Base-by-base conservation (phyloP, 805 yeast species). In the Candida sonorensis region DNA sequence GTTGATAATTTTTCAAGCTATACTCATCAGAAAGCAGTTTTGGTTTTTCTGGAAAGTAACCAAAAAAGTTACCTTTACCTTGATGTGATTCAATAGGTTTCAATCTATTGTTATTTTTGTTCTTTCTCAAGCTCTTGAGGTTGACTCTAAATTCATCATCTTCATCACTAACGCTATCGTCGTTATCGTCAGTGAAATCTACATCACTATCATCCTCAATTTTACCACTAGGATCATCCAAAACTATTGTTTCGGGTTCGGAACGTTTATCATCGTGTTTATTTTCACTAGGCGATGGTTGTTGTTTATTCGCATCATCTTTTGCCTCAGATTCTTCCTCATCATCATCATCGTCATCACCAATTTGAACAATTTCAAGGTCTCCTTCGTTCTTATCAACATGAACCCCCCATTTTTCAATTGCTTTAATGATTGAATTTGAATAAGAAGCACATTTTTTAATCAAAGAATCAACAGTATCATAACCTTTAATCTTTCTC, bases 391-490 rank as follows among this genome's bases (percentile, higher is more conserved):
- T 60, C 11, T 83, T 85, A 22, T 77, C 72, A 7, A 80, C 68
- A 29, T 73, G 68, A n/a, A 86, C 85, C 21, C 97, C 97, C 98
- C 98, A 90, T 38, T 72, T 68, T 30, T 64, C 65, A 60, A 92
- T 84, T 40, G 84, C 92, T 10, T 61, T 55, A 5, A 86, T 67
- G 36, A 92, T 86, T 7, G 66, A 55, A 11, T 68, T 64, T 35
- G 97, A 95, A 43, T 82, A 79, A 12, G 73, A 71, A 8, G 87
- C 76, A 62, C 99, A 92, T 44, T 77, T 73, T 37, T 76, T 76
- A 40, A 92, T 85, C 43, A 92, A 64, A n/a, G 94, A 81, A 46
- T 90, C 97, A 27, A 92, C 95, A 0, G 98, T 97, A 40, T 78
- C 80, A 54, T 92, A 92, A 5, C 97, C 97, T 47, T 77, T 75